Base-by-base conservation (phyloP, 306 rosid genomes). In the Cicer cuneatum region DNA sequence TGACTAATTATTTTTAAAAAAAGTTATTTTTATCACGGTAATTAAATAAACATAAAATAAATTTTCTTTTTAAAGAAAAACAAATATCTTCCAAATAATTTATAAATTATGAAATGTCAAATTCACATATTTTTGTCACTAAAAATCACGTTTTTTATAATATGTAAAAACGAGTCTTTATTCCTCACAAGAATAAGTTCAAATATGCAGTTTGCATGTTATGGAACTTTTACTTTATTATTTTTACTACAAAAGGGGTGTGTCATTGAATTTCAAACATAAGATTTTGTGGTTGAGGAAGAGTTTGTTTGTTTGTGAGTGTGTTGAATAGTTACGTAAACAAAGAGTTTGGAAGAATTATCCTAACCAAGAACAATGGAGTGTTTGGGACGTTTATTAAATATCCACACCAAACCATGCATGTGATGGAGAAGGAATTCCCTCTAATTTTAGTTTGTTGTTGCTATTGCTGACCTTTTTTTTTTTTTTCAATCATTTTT, bases 381-480 rank as follows among this genome's bases (percentile, higher is more conserved):
- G 70, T 63, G 71, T 81, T 78, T 42, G 71, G 71, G 67, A 62
- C 77, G 62, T 64, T 63, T 63, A 75, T 56, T 21, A 75, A 51
- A 69, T 5, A 73, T 24, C 19, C 2, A 51, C 71, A 48, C 37
- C 52, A 53, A 66, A 35, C 21, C 21, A 2, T 24, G 16, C 49
- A 53, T 69, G 74, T 77, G 86, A 78, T 9, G 8, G 35, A 15
- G 67, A 66, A 51, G 5, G 40, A 71, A 69, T 11, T 68, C 10
- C 57, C 52, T 53, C 76, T 57, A 41, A 56, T 41, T 82, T 72
- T 79, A 65, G 87, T 67, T 82, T 45, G n/a, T 11, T 42, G 80
- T 15, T 70, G 78, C 38, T 79, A 86, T 77, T 74, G 86, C 80
- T 81, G 81, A 74, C 83, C 78, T 79, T 75, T 52, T 19, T 56